These are phyloP conservation scores for Fusarium albosuccineum DNA, from an alignment of 2,329 filamentous ascomycete genomes.

Conservation along the genomic window DNA sequence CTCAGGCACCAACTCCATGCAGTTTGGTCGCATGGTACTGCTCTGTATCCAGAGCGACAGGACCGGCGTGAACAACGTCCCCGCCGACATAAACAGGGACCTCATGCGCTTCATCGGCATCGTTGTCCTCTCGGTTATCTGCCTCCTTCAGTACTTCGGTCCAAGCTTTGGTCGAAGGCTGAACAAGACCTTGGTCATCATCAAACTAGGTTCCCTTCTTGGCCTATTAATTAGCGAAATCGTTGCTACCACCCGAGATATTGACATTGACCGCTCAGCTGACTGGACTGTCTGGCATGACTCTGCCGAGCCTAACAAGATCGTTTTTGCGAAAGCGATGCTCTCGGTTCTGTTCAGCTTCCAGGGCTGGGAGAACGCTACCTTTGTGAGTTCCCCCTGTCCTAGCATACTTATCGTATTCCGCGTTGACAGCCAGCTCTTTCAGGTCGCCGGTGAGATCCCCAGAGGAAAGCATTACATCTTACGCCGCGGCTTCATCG, in stretches of 20 bases:
- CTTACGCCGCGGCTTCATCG: conserved; percentile 3
- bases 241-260: neutral
- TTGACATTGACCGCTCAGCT: neutral
- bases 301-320: neutral
- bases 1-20: conserved; percentile 15
- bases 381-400: conserved; percentile 2
- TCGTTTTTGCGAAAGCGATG: conserved; percentile 6
- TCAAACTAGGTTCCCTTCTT: neutral
- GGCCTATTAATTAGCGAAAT: neutral
- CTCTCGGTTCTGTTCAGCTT: conserved; percentile 7
- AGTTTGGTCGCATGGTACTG: conserved; percentile 3
- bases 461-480: neutral
- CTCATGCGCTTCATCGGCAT: conserved; percentile 8
- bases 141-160: conserved; percentile 15
- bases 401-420: neutral
- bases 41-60: neutral
- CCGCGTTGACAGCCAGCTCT: neutral
- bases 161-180: conserved; percentile 1
- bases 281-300: neutral
- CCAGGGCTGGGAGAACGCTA: conserved; percentile 18
- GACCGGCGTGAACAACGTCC: neutral
- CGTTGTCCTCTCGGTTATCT: neutral
- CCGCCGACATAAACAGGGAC: neutral
- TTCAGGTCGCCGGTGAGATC: conserved; percentile 11
- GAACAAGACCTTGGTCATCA: conserved; percentile 5